phyloP scores from a whole-genome alignment of 2,329 filamentous ascomycete species.

The Diaporthe batatas region DNA sequence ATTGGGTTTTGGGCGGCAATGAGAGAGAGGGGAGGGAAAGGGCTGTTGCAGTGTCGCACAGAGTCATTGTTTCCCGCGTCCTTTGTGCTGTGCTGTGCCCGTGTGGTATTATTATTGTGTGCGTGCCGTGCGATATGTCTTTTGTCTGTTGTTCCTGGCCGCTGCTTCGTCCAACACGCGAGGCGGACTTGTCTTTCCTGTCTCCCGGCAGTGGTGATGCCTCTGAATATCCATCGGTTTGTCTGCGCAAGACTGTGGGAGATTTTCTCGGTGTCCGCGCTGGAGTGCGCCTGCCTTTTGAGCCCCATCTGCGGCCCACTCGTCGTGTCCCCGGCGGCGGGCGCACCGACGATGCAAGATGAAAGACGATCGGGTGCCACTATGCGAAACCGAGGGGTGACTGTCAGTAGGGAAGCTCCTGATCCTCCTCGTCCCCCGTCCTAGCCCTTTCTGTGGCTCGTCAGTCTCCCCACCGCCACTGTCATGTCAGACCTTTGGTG shows the following conservation, averaged over 20 bases:
- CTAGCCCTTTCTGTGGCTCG: neutral
- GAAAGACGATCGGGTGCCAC: slow-evolving; percentile 39
- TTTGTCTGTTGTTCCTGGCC: neutral
- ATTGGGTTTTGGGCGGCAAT: slow-evolving; percentile 20
- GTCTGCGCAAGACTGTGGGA: neutral
- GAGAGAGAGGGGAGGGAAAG: neutral
- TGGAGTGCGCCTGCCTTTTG: neutral
- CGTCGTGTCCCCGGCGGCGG: slow-evolving; percentile 28
- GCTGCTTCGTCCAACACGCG: neutral
- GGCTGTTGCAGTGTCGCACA: slow-evolving; percentile 20
- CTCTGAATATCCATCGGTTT: neutral
- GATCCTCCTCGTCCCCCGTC: neutral
- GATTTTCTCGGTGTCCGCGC: neutral
- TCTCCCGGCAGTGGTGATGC: neutral
- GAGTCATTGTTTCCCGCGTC: neutral
- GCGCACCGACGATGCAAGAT: slow-evolving; percentile 40
- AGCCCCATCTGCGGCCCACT: neutral
- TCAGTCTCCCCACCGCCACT: slow-evolving; percentile 9
- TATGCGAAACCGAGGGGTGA: slow-evolving; percentile 21
- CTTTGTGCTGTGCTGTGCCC: neutral
- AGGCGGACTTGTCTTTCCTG: neutral
- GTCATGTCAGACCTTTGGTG: slow-evolving; percentile 14
- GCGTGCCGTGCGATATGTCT: neutral
- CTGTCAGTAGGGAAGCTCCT: neutral
- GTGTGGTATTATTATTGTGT: neutral